These are phyloP conservation scores for Eutypa lata DNA, from an alignment of 2,329 filamentous ascomycete genomes.

Conservation along the genomic window DNA sequence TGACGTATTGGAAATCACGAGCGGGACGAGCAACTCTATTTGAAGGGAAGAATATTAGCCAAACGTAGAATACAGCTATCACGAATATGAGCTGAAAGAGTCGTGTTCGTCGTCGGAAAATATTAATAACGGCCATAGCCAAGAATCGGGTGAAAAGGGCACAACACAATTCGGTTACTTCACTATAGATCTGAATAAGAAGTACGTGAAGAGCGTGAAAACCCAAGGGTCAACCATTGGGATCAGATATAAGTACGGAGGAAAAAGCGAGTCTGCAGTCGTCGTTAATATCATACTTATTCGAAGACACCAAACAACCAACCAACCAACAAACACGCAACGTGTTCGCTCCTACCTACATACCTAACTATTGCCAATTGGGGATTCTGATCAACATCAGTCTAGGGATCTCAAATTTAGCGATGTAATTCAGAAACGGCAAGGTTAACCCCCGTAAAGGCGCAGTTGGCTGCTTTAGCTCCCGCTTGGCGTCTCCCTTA, in stretches of 20 bases:
- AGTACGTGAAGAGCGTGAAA: not conserved
- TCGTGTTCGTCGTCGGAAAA: constrained; percentile 23
- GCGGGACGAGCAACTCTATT: constrained; percentile 11
- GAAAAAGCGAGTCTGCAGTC: no score
- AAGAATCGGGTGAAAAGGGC: no score
- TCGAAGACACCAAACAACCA: no score
- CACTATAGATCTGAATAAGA: no score
- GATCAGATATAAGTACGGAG: not conserved
- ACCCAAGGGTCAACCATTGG: not conserved
- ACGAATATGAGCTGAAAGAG: constrained; percentile 13
- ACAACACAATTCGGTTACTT: no score
- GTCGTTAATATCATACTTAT: no score
- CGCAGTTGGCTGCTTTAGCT: not conserved
- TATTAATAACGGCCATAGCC: constrained; percentile 13
- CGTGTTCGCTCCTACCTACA: no score
- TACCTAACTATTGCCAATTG: no score
- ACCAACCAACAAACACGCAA: no score
- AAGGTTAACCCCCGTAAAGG: not conserved
- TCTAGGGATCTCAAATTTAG: not conserved
- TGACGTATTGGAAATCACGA: constrained; percentile 25
- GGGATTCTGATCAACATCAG: not conserved
- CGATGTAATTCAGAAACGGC: not conserved
- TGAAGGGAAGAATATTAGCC: constrained; percentile 23
- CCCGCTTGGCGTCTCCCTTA: not conserved
- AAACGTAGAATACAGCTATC: constrained; percentile 20